phyloP scores from a whole-genome alignment of 805 yeast species.

The Priceomyces medius region DNA sequence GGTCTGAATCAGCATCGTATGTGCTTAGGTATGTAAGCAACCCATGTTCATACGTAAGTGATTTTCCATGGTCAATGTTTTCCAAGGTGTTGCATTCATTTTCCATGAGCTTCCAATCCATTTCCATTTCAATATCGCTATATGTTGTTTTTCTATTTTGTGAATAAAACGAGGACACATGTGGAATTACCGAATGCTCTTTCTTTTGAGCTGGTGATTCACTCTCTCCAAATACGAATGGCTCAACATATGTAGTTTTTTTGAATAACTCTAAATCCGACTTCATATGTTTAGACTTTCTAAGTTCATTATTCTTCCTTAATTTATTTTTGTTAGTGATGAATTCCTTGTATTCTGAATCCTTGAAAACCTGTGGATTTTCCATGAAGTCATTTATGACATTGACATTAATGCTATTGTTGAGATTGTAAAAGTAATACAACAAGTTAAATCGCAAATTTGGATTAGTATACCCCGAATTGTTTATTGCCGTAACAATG shows the following conservation, averaged over 20 bases:
- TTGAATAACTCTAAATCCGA: not conserved
- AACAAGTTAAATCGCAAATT: not conserved
- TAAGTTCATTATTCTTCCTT: constrained; percentile 5
- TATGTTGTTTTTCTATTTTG: not conserved
- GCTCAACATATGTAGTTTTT: not conserved
- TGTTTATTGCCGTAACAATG: constrained; percentile 11
- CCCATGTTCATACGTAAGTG: constrained; percentile 18
- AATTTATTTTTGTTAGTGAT: constrained; percentile 5
- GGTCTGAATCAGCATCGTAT: constrained; percentile 5
- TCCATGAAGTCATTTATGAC: constrained; percentile 2
- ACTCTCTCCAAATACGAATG: not conserved
- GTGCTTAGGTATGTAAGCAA: constrained; percentile 17
- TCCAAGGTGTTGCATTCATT: constrained; percentile 13
- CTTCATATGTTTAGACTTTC: constrained; percentile 7
- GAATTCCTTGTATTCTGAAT: constrained; percentile 3
- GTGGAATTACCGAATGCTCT: not conserved
- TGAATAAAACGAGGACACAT: constrained; percentile 1
- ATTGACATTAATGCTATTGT: constrained; percentile 1
- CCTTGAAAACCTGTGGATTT: not conserved
- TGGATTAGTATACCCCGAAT: not conserved
- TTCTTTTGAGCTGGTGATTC: not conserved
- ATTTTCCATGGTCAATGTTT: constrained; percentile 11
- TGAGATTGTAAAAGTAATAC: constrained; percentile 3
- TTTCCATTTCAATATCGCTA: not conserved
- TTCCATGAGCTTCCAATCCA: constrained; percentile 3